phyloP scores from a whole-genome alignment of 306 rosid genomes.

The Cajanus cajan region DNA sequence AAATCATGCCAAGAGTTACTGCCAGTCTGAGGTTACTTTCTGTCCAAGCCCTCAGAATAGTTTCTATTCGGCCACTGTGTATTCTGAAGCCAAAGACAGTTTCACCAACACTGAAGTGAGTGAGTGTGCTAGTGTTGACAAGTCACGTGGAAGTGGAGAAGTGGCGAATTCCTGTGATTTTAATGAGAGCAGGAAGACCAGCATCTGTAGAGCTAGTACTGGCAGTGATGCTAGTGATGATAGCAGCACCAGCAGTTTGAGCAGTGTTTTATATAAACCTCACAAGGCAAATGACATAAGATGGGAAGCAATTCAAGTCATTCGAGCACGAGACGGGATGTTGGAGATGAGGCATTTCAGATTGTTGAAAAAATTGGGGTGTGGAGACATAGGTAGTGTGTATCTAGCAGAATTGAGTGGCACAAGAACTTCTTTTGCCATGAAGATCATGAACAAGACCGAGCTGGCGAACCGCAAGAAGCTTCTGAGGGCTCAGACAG shows the following conservation, averaged over 20 bases:
- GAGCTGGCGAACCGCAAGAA: slow-evolving; percentile 78
- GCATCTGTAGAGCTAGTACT: slow-evolving; percentile 81
- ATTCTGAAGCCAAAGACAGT: slow-evolving; percentile 91
- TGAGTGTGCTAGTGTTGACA: slow-evolving; percentile 72
- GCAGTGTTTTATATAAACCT: slow-evolving; percentile 76
- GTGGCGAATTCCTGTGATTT: slow-evolving; percentile 55
- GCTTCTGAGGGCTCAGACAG: slow-evolving; percentile 90
- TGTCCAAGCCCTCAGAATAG: slow-evolving; percentile 84
- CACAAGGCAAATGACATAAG: slow-evolving; percentile 82
- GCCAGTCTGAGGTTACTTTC: slow-evolving; percentile 47
- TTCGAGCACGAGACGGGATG: slow-evolving; percentile 63
- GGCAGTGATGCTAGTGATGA: slow-evolving; percentile 89
- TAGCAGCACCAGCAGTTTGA: slow-evolving; percentile 78
- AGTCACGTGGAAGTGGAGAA: slow-evolving; percentile 60
- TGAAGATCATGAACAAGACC: slow-evolving; percentile 90
- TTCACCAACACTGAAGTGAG: slow-evolving; percentile 85
- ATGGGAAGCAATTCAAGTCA: slow-evolving; percentile 91
- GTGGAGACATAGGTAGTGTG: slow-evolving; percentile 96
- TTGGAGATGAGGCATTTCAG: slow-evolving; percentile 81
- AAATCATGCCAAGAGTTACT: slow-evolving; percentile 42
- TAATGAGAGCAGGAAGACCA: slow-evolving; percentile 80
- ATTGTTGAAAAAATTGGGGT: slow-evolving; percentile 70
- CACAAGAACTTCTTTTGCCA: slow-evolving; percentile 83
- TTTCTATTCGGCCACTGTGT: slow-evolving; percentile 64
- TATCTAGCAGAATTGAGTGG: slow-evolving; percentile 81